Conservation (phyloP, 345 rosid genomes). For the Aegle marmelos region DNA sequence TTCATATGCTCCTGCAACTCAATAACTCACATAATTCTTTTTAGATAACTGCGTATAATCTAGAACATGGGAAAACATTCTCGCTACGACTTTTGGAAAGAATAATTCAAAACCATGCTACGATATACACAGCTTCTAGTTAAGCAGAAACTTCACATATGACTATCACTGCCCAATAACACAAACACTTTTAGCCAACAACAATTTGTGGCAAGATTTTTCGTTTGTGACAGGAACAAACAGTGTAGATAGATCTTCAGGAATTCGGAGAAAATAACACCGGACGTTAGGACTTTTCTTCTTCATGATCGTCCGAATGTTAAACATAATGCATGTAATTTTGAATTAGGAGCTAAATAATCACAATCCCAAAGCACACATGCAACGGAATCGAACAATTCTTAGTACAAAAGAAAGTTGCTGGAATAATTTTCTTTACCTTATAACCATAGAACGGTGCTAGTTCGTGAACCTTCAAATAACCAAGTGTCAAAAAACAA, state of each 20-base stretch:
- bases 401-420: neutral
- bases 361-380: neutral
- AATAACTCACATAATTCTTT: neutral
- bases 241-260: neutral
- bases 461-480: neutral
- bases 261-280: neutral
- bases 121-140: neutral
- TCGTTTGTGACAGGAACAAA: too few species aligned
- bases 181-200: neutral
- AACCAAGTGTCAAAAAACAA: neutral
- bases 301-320: neutral
- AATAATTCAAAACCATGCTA: neutral
- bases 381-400: neutral
- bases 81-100: neutral
- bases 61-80: neutral
- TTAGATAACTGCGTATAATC: neutral
- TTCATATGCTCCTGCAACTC: constrained; percentile 71
- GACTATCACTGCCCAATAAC: neutral
- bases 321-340: neutral
- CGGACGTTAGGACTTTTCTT: neutral
- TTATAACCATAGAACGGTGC: neutral
- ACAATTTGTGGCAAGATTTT: too few species aligned
- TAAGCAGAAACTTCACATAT: neutral
- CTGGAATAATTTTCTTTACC: neutral
- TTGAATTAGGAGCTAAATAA: neutral